Conservation (phyloP, 1,284 basidiomycete species). For the Ustilago esculenta region DNA sequence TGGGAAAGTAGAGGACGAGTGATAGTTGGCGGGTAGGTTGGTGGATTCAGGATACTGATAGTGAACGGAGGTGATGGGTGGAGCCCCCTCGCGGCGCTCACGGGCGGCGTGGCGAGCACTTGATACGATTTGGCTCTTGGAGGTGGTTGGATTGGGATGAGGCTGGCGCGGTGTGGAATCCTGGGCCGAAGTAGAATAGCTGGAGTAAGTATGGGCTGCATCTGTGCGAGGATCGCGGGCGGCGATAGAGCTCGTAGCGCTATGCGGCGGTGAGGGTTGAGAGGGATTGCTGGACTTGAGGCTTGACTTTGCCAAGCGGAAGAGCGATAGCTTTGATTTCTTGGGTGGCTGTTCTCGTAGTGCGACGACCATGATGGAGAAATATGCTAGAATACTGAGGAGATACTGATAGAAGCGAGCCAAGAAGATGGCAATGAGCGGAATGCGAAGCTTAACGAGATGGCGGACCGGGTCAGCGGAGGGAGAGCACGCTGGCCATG, state of each 20-base stretch:
- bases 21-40: constrained; percentile 1
- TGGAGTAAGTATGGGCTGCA: not conserved
- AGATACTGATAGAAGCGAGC: no score
- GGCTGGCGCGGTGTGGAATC: not conserved
- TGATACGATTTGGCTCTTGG: not conserved
- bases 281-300: not conserved
- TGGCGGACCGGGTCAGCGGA: no score
- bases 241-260: no score
- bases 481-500: no score
- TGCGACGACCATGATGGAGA: constrained; percentile 31
- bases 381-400: no score
- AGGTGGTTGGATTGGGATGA: not conserved
- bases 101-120: constrained; percentile 3
- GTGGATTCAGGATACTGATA: constrained; percentile 13
- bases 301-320: constrained; percentile 33
- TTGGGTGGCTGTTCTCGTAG: constrained; percentile 20
- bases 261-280: not conserved
- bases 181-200: not conserved
- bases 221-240: not conserved
- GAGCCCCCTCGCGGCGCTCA: not conserved
- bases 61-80: not conserved
- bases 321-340: constrained; percentile 43
- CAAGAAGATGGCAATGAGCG: no score
- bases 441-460: not conserved
- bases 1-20: not conserved